Conservation (phyloP, 768 basidiomycete species). For the Russula foetens region DNA sequence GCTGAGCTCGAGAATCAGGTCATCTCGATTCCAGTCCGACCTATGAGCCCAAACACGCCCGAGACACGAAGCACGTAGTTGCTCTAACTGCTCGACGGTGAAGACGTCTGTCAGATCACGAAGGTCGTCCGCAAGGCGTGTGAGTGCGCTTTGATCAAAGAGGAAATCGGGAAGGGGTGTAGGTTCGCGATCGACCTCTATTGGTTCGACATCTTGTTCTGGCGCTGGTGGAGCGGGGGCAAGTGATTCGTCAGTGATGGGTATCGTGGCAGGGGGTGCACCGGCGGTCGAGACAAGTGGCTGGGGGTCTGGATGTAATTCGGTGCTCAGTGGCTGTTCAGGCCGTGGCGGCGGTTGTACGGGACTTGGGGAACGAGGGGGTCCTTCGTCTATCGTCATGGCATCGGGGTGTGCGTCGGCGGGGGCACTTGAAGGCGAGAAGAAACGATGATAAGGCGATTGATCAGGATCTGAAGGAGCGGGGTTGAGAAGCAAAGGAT, state of each 20-base stretch:
- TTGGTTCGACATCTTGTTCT: constrained; percentile 28
- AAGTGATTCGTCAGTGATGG: constrained; percentile 3
- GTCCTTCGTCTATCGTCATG: not conserved
- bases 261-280: not conserved
- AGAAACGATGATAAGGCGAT: not conserved
- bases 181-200: constrained; percentile 53
- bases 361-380: not conserved
- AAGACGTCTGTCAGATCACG: constrained; percentile 47
- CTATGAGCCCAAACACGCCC: constrained; percentile 77
- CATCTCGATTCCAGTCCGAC: constrained; percentile 74
- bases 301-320: not conserved
- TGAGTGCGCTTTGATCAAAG: constrained; percentile 44
- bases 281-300: not conserved
- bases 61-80: constrained; percentile 79
- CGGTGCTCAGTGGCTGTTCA: not conserved
- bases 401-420: constrained; percentile 7
- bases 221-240: constrained; percentile 18
- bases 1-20: constrained; percentile 50
- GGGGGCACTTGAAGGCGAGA: constrained; percentile 16
- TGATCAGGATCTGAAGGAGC: constrained; percentile 1
- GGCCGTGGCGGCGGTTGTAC: not conserved
- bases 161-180: constrained; percentile 75
- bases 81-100: constrained; percentile 87
- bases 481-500: constrained; percentile 16
- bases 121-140: constrained; percentile 42